Percentiles rank a stretch among this genome's conserved stretches.
phyloP scores from a whole-genome alignment of 257 asterid species.

The Solanum clarkiae region DNA sequence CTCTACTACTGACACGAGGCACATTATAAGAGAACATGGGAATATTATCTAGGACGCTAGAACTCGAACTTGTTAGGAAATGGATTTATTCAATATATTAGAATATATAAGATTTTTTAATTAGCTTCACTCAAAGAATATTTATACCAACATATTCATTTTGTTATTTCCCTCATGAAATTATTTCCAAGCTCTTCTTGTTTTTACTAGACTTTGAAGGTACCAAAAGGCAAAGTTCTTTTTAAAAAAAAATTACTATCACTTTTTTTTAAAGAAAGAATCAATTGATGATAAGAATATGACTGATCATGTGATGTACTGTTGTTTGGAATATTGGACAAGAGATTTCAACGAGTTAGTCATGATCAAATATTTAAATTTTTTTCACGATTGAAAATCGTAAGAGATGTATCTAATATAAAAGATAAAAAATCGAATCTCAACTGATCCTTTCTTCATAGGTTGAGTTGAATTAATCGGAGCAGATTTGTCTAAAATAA shows the following conservation, averaged over 20 bases:
- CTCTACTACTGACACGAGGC: too few relatives aligned
- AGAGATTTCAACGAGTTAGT: not conserved
- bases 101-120: not conserved
- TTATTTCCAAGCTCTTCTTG: not conserved
- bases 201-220: not conserved
- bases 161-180: not conserved
- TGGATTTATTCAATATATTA: not conserved
- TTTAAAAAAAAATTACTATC: too few relatives aligned
- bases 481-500: accelerated
- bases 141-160: not conserved
- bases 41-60: not conserved
- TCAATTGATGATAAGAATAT: not conserved
- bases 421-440: too few relatives aligned
- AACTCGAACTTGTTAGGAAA: not conserved
- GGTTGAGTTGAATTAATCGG: not conserved
- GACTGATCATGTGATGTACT: not conserved
- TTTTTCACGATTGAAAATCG: too few relatives aligned
- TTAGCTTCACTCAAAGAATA: not conserved
- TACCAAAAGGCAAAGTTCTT: not conserved
- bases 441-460: not conserved
- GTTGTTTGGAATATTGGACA: not conserved
- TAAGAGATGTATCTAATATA: not conserved
- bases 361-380: not conserved
- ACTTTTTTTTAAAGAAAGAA: not conserved
- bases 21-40: not conserved